Conservation (phyloP, 768 basidiomycete species). For the Collybia mongolica region DNA sequence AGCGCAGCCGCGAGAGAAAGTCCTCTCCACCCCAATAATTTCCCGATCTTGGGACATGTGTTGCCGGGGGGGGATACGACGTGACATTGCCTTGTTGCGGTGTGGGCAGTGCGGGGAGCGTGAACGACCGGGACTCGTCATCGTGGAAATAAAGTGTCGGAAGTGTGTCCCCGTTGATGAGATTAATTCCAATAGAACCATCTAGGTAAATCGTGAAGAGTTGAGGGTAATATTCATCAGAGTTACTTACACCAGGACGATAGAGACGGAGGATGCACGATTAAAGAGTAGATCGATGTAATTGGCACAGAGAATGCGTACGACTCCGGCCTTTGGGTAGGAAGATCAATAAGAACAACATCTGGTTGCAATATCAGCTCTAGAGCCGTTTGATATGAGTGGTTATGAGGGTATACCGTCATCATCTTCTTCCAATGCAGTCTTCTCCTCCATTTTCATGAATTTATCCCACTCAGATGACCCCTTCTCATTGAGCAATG, state of each 20-base stretch:
- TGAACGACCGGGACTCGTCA: constrained; percentile 87
- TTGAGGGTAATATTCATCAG: constrained; percentile 14
- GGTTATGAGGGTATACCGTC: constrained; percentile 47
- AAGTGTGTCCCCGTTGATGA: constrained; percentile 80
- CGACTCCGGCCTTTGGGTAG: constrained; percentile 79
- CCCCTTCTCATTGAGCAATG: constrained; percentile 79
- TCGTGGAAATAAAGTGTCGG: constrained; percentile 96
- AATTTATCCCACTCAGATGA: constrained; percentile 89
- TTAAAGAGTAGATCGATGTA: constrained; percentile 84
- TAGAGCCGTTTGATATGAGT: not conserved
- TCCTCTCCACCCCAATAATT: constrained; percentile 89
- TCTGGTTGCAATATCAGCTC: constrained; percentile 40
- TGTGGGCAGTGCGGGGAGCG: constrained; percentile 44
- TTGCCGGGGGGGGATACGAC: constrained; percentile 65
- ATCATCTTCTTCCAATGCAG: constrained; percentile 60
- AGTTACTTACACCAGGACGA: constrained; percentile 71
- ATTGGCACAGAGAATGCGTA: constrained; percentile 96
- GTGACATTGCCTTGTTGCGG: constrained; percentile 34
- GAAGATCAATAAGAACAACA: constrained; percentile 82
- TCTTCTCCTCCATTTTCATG: constrained; percentile 74
- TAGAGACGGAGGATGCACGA: constrained; percentile 80
- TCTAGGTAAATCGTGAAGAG: constrained; percentile 41
- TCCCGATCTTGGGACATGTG: constrained; percentile 36
- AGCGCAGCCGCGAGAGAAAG: constrained; percentile 70
- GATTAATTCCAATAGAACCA: constrained; percentile 86